A percentile compares a stretch with the other conserved stretches of the same genome.
Conservation (phyloP, 805 yeast genomes). For the Candida parachauliodes region DNA sequence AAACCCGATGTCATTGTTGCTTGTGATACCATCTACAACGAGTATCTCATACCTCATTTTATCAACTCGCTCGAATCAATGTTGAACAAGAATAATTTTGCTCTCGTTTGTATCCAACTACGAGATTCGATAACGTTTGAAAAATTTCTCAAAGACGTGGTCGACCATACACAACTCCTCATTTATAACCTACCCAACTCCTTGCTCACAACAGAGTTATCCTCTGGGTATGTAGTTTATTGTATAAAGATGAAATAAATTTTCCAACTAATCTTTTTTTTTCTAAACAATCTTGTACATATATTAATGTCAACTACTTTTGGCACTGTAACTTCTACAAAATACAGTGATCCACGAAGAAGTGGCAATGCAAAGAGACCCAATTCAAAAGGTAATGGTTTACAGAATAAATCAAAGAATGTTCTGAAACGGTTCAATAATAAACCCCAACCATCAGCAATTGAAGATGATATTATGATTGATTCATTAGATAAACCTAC, state of each 20-base stretch:
- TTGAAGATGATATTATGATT: neutral
- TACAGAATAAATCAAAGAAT: neutral
- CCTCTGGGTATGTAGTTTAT: conserved; percentile 46
- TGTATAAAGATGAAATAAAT: conserved; percentile 14
- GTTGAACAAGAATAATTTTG: conserved; percentile 31
- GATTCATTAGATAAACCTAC: conserved; percentile 16
- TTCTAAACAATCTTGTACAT: neutral
- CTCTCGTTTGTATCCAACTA: conserved; percentile 49
- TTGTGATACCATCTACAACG: conserved; percentile 66
- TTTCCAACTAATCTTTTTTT: neutral
- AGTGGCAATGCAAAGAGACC: conserved; percentile 8
- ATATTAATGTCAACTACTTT: conserved; percentile 15
- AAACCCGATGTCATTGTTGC: conserved; percentile 51
- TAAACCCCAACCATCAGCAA: neutral
- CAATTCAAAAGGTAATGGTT: neutral
- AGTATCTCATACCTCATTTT: conserved; percentile 50
- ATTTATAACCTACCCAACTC: conserved; percentile 31
- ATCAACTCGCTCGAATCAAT: conserved; percentile 38
- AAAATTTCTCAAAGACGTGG: conserved; percentile 34
- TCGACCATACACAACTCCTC: conserved; percentile 25
- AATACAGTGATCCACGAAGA: conserved; percentile 12
- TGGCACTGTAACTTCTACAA: conserved; percentile 12
- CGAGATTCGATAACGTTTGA: conserved; percentile 51
- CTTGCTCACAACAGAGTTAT: conserved; percentile 27
- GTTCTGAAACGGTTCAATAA: conserved; percentile 4